phyloP scores from a whole-genome alignment of 2,329 filamentous ascomycete genomes.

The Tolypocladium guangdongense region DNA sequence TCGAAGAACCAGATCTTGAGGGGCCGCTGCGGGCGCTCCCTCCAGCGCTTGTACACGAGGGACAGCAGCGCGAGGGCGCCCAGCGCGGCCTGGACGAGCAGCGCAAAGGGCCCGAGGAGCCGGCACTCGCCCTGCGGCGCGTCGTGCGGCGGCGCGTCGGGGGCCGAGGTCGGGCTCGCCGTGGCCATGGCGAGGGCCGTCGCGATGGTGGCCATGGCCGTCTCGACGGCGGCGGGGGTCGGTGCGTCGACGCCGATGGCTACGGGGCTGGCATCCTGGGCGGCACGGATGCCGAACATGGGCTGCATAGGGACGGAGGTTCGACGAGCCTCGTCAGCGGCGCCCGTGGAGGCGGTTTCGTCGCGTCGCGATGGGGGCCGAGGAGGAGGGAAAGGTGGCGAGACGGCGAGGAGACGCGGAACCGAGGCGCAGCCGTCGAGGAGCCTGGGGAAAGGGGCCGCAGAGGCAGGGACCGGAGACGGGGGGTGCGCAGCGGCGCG shows the following conservation, averaged over 20 bases:
- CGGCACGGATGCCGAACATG: background rate
- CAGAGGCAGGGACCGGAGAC: background rate
- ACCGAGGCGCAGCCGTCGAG: background rate
- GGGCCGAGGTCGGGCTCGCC: slow-evolving; percentile 14
- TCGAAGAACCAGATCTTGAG: slow-evolving; percentile 98
- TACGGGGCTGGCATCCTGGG: background rate
- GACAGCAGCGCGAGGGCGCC: slow-evolving; percentile 74
- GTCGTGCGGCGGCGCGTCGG: slow-evolving; percentile 15
- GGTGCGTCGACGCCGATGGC: slow-evolving; percentile 8
- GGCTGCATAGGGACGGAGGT: background rate
- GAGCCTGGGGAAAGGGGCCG: background rate
- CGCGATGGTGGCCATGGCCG: slow-evolving; percentile 6
- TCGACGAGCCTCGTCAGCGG: background rate
- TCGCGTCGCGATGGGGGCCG: background rate
- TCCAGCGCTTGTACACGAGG: slow-evolving; percentile 86
- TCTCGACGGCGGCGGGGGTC: slow-evolving; percentile 2
- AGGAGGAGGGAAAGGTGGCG: too few species aligned
- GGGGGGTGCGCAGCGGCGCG: background rate
- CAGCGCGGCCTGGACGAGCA: slow-evolving; percentile 80
- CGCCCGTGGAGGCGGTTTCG: background rate
- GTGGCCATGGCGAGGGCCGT: slow-evolving; percentile 14
- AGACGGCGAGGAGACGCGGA: background rate
- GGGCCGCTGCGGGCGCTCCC: slow-evolving; percentile 82
- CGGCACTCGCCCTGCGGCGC: slow-evolving; percentile 66
- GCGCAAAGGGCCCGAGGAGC: slow-evolving; percentile 80